Percentiles rank a stretch among this genome's conserved stretches.
phyloP scores from a whole-genome alignment of 2,329 filamentous ascomycete species.

The Neonectria faginata region DNA sequence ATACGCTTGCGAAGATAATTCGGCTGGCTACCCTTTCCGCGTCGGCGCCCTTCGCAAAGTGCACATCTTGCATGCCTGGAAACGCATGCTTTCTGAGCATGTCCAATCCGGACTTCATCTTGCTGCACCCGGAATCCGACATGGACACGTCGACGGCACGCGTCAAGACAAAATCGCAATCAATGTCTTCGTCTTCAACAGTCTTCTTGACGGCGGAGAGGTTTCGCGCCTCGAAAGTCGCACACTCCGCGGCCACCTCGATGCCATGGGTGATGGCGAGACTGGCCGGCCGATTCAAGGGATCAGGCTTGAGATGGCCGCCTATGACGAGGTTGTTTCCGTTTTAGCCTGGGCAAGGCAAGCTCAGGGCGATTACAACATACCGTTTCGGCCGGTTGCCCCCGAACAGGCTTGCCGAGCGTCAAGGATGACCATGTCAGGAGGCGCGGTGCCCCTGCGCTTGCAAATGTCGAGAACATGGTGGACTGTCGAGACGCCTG shows the following conservation, averaged over 20 bases:
- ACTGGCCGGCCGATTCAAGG: constrained; percentile 16
- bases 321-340: constrained; percentile 19
- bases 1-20: neutral
- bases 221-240: constrained; percentile 33
- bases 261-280: constrained; percentile 32
- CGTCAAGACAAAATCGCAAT: constrained; percentile 59
- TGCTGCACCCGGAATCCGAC: constrained; percentile 33
- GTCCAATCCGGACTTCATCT: constrained; percentile 48
- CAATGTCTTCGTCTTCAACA: constrained; percentile 53
- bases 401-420: constrained; percentile 52
- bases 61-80: constrained; percentile 16
- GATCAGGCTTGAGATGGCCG: constrained; percentile 38
- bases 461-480: constrained; percentile 50
- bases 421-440: constrained; percentile 49
- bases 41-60: constrained; percentile 31
- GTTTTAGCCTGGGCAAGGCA: neutral
- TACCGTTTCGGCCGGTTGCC: constrained; percentile 53
- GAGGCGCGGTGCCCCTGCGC: constrained; percentile 24
- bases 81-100: constrained; percentile 37
- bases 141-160: constrained; percentile 55
- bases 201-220: constrained; percentile 48
- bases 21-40: constrained; percentile 40
- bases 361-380: neutral
- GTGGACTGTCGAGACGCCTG: constrained; percentile 58
- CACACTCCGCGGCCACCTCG: constrained; percentile 38